Conservation (phyloP, 202 grass and related monocot genomes). For the Panicum hallii region DNA sequence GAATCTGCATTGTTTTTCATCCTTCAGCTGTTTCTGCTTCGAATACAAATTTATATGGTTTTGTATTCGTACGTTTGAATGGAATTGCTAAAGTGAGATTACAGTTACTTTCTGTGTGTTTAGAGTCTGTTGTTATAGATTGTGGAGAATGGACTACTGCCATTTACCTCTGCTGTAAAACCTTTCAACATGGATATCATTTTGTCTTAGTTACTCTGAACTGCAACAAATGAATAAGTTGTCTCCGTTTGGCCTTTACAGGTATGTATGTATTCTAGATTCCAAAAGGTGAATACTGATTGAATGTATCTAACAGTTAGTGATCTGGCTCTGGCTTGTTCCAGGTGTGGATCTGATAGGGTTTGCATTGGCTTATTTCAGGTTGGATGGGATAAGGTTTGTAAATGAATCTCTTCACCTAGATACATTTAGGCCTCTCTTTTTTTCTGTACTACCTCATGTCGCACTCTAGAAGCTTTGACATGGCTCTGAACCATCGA, state of each 20-base stretch:
- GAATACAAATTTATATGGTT: slow-evolving; percentile 33
- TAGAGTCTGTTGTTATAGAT: not conserved
- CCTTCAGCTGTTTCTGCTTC: slow-evolving; percentile 37
- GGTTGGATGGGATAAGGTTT: slow-evolving; percentile 33
- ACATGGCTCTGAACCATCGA: slow-evolving; percentile 30
- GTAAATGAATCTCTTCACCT: slow-evolving; percentile 7
- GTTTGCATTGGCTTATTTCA: slow-evolving; percentile 18
- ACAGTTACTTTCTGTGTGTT: not conserved
- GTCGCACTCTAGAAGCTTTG: slow-evolving; percentile 27
- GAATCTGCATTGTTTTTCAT: slow-evolving; percentile 50
- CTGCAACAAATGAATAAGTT: slow-evolving; percentile 18
- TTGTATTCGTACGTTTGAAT: slow-evolving; percentile 19
- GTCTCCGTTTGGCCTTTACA: slow-evolving; percentile 24
- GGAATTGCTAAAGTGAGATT: not conserved
- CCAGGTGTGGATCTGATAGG: slow-evolving; percentile 10
- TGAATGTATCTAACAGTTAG: not conserved
- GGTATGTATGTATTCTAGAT: slow-evolving; percentile 11
- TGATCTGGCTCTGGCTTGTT: slow-evolving; percentile 28
- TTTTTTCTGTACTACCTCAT: not conserved
- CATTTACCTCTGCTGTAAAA: slow-evolving; percentile 17
- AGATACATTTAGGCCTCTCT: not conserved
- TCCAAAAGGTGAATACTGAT: slow-evolving; percentile 26
- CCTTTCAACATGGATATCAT: slow-evolving; percentile 23
- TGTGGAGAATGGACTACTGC: slow-evolving; percentile 10
- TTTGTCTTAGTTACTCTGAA: slow-evolving; percentile 27